phyloP scores from a whole-genome alignment of 2,329 filamentous ascomycete species.

The Juglanconis juglandina region DNA sequence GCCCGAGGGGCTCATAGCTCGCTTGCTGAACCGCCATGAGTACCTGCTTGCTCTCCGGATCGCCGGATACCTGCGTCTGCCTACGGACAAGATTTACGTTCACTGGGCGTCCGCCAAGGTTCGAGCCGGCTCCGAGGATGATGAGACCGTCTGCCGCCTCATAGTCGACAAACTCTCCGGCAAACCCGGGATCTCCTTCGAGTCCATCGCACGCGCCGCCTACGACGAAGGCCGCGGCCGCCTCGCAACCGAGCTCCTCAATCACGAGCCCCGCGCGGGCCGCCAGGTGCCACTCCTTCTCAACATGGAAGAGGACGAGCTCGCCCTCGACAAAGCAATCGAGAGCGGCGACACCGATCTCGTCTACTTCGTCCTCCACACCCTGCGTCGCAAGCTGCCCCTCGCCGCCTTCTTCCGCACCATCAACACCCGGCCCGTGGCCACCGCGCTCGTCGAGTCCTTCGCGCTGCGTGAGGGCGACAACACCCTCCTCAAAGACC shows the following conservation, averaged over 20 bases:
- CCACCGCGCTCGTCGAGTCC: constrained; percentile 85
- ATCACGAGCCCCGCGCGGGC: constrained; percentile 91
- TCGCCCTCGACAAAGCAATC: constrained; percentile 93
- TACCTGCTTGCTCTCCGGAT: constrained; percentile 88
- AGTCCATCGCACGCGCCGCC: constrained; percentile 85
- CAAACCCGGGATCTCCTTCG: constrained; percentile 91
- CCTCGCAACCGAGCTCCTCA: constrained; percentile 86
- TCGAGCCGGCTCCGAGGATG: constrained; percentile 76
- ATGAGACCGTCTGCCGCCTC: constrained; percentile 79
- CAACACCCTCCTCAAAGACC: constrained; percentile 82
- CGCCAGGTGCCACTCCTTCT: constrained; percentile 91
- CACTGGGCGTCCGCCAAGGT: constrained; percentile 98
- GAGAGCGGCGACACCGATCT: constrained; percentile 94
- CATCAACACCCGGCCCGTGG: constrained; percentile 80
- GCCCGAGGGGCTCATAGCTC: constrained; percentile 79
- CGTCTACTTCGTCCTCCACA: constrained; percentile 81
- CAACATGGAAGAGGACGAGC: constrained; percentile 91
- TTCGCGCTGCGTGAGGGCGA: constrained; percentile 67
- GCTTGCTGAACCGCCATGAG: constrained; percentile 83
- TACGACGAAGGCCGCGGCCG: constrained; percentile 88
- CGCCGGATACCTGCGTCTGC: constrained; percentile 79
- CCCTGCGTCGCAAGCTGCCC: constrained; percentile 85
- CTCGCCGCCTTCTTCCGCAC: constrained; percentile 88
- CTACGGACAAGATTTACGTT: constrained; percentile 87
- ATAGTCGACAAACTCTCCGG: constrained; percentile 84